These are phyloP conservation scores for Oryza officinalis DNA, from an alignment of 176 grass and related monocot species.

Conservation along the genomic window DNA sequence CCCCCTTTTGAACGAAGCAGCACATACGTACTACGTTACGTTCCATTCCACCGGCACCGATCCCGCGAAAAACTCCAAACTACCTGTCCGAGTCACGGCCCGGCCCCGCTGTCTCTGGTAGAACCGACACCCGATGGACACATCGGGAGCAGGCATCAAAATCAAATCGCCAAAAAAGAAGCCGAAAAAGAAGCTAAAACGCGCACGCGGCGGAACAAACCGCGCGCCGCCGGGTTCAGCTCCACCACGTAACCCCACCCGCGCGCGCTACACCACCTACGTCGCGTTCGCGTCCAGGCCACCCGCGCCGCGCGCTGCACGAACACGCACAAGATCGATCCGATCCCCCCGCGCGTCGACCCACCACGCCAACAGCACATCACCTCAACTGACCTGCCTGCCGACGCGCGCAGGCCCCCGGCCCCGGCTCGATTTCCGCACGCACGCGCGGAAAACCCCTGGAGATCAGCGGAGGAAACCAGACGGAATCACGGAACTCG, in stretches of 20 bases:
- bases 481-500: background rate
- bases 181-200: background rate
- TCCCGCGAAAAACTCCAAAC: background rate
- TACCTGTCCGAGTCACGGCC: background rate
- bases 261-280: no score
- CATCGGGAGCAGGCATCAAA: background rate
- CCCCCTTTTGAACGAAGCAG: background rate
- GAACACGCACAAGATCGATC: background rate
- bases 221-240: constrained; percentile 26
- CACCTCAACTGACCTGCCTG: background rate
- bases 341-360: no score
- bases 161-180: background rate
- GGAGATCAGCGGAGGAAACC: background rate
- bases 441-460: background rate
- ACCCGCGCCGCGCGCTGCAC: no score
- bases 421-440: background rate
- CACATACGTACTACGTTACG: background rate
- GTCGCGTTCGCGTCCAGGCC: no score
- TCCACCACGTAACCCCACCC: background rate
- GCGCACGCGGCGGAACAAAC: constrained; percentile 31
- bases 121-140: constrained; percentile 36
- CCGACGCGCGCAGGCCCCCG: background rate
- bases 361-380: background rate
- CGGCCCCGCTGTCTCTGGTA: background rate
- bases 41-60: background rate